phyloP scores from a whole-genome alignment of 768 basidiomycete species.

The Trametes meyenii region DNA sequence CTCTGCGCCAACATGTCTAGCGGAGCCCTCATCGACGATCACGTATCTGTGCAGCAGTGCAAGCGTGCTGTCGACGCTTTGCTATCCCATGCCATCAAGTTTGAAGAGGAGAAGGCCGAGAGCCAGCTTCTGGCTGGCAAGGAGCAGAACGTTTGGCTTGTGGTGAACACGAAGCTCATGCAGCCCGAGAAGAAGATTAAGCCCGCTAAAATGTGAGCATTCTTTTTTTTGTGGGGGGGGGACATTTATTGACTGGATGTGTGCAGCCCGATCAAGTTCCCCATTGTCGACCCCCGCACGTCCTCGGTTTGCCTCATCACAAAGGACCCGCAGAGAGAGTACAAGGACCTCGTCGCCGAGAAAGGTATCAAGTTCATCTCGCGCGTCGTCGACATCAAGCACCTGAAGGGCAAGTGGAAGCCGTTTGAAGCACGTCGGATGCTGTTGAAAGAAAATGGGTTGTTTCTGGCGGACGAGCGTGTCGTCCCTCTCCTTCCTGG shows the following conservation, averaged over 20 bases:
- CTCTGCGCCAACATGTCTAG: conserved; percentile 5
- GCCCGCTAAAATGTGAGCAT: conserved; percentile 81
- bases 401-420: conserved; percentile 94
- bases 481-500: conserved; percentile 86
- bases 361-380: conserved; percentile 87
- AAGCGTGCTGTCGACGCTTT: conserved; percentile 80
- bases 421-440: conserved; percentile 80
- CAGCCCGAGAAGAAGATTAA: conserved; percentile 74
- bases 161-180: conserved; percentile 84
- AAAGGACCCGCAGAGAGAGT: conserved; percentile 94
- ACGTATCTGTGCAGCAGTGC: conserved; percentile 73
- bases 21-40: conserved; percentile 59
- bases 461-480: conserved; percentile 94
- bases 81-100: conserved; percentile 66
- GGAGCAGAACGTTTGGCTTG: conserved; percentile 89
- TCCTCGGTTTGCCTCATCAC: conserved; percentile 87
- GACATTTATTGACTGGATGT: not conserved
- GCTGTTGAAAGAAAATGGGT: conserved; percentile 83
- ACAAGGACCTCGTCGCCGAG: conserved; percentile 87
- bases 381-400: conserved; percentile 86
- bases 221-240: not conserved
- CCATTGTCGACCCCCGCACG: conserved; percentile 80
- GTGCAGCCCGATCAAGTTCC: conserved; percentile 72
- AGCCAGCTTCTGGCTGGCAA: conserved; percentile 74
- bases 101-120: conserved; percentile 65